Percentiles rank a stretch among this genome's conserved stretches.
Conservation (phyloP, 2,329 filamentous ascomycete species). For the Fusarium veterinarium region DNA sequence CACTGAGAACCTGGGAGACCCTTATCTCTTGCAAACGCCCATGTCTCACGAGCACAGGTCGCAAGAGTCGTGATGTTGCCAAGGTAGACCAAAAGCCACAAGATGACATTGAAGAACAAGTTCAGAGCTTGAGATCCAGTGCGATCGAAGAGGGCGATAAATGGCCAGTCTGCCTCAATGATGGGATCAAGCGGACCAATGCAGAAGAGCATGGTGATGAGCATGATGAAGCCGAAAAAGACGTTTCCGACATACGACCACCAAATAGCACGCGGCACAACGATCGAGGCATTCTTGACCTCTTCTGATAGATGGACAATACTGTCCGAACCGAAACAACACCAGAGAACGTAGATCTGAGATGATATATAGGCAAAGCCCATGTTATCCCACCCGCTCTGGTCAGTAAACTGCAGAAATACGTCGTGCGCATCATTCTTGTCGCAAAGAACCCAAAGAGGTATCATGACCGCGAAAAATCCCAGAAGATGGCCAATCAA, state of each 20-base stretch:
- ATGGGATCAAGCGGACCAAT: slow-evolving; percentile 15
- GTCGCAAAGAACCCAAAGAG: slow-evolving; percentile 26
- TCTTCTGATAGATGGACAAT: slow-evolving; percentile 22
- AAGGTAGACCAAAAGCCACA: slow-evolving; percentile 26
- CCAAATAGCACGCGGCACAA: slow-evolving; percentile 15
- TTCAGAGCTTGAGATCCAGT: slow-evolving; percentile 14
- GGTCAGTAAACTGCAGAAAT: slow-evolving; percentile 25
- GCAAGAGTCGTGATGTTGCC: slow-evolving; percentile 26
- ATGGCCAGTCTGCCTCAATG: slow-evolving; percentile 23
- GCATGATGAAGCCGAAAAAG: slow-evolving; percentile 25
- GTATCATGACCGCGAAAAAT: slow-evolving; percentile 23
- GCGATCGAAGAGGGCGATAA: slow-evolving; percentile 14
- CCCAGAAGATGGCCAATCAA: slow-evolving; percentile 12
- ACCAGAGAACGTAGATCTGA: slow-evolving; percentile 27
- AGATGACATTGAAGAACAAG: slow-evolving; percentile 19
- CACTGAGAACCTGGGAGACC: slow-evolving; percentile 23
- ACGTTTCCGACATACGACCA: slow-evolving; percentile 24
- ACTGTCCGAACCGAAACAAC: slow-evolving; percentile 28
- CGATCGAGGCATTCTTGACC: slow-evolving; percentile 20
- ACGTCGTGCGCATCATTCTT: slow-evolving; percentile 17
- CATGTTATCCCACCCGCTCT: slow-evolving; percentile 28
- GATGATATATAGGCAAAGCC: slow-evolving; percentile 28
- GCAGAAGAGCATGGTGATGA: slow-evolving; percentile 31
- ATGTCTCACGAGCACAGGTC: slow-evolving; percentile 28
- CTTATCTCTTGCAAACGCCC: slow-evolving; percentile 19